These are phyloP conservation scores for Bisporella sp. DNA, from an alignment of 2,329 filamentous ascomycete genomes.

Conservation along the genomic window DNA sequence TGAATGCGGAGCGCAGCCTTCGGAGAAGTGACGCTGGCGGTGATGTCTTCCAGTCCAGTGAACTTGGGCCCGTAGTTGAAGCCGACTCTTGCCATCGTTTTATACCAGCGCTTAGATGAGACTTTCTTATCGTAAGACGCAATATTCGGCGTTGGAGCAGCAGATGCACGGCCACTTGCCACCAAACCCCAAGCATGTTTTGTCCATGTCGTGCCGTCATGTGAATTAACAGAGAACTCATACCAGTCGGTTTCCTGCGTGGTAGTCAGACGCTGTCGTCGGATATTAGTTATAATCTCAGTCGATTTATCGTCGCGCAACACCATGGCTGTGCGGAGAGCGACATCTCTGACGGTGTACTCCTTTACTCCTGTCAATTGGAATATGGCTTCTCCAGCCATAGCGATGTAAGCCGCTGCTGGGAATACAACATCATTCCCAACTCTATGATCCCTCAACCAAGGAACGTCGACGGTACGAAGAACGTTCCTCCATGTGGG, in stretches of 20 bases:
- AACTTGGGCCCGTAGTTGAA: constrained; percentile 15
- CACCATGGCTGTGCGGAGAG: constrained; percentile 10
- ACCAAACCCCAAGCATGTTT: constrained; percentile 4
- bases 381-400: constrained; percentile 12
- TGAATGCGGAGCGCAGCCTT: background rate
- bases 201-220: constrained; percentile 3
- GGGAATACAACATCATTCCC: constrained; percentile 41
- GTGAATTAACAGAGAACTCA: constrained; percentile 4
- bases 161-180: background rate
- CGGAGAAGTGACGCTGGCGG: background rate
- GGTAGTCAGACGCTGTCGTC: constrained; percentile 16
- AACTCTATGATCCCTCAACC: constrained; percentile 42
- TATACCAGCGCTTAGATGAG: constrained; percentile 2
- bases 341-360: background rate
- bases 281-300: constrained; percentile 22
- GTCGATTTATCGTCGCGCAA: constrained; percentile 9
- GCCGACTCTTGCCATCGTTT: background rate
- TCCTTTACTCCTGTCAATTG: constrained; percentile 5
- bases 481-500: constrained; percentile 26
- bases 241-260: constrained; percentile 10
- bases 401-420: constrained; percentile 31
- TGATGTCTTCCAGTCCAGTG: constrained; percentile 13
- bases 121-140: background rate
- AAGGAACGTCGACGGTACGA: constrained; percentile 31
- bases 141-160: background rate